These are phyloP conservation scores for Pestalotiopsis sp. DNA, from an alignment of 2,329 filamentous ascomycete species.

Conservation along the genomic window DNA sequence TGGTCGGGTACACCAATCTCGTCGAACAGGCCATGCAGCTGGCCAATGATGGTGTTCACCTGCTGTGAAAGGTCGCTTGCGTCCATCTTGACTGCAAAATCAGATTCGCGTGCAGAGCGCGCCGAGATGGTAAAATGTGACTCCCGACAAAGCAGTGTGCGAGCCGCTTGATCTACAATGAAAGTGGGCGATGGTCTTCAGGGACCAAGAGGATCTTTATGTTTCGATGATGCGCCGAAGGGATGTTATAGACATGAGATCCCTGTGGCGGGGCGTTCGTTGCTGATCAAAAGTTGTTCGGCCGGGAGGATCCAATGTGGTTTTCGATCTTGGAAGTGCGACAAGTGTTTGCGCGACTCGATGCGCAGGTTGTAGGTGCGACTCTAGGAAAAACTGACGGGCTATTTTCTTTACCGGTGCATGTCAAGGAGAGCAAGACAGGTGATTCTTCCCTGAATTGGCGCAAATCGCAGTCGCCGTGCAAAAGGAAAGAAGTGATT, in stretches of 20 bases:
- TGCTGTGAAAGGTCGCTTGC: slow-evolving; percentile 92
- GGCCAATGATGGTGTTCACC: slow-evolving; percentile 90
- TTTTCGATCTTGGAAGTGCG: not conserved
- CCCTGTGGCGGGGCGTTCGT: not conserved
- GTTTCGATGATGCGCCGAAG: not conserved
- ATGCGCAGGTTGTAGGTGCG: not conserved
- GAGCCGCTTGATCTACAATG: not conserved
- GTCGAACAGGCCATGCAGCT: slow-evolving; percentile 93
- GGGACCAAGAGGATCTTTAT: not conserved
- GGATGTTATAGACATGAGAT: not conserved
- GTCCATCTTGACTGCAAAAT: slow-evolving; percentile 65
- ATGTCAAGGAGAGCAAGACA: not conserved
- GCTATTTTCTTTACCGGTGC: not conserved
- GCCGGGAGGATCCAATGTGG: not conserved
- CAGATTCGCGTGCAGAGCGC: slow-evolving; percentile 4
- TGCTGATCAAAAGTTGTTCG: not conserved
- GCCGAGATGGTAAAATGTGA: not conserved
- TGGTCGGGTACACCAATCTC: slow-evolving; percentile 95
- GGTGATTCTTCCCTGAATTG: not conserved
- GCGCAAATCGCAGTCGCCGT: not conserved
- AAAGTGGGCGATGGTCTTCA: not conserved
- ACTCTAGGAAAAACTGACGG: not conserved
- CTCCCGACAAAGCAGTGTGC: not conserved
- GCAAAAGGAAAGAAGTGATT: not conserved
- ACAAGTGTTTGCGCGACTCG: not conserved